These are phyloP conservation scores for Nepenthes mirabilis DNA, from an alignment of 148 eudicot genomes.

Conservation along the genomic window DNA sequence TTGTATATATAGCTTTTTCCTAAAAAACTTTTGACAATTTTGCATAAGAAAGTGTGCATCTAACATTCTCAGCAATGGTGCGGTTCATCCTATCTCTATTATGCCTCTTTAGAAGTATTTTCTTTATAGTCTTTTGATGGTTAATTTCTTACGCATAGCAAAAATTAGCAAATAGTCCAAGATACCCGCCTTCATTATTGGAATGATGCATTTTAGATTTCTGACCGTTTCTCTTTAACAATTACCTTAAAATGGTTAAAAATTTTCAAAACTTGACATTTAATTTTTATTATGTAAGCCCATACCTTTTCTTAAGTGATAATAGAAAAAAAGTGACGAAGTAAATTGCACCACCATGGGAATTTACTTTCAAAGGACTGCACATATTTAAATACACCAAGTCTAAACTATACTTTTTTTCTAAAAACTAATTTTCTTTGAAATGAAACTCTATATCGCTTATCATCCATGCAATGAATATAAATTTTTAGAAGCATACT, in stretches of 20 bases:
- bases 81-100: not conserved
- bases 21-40: not conserved
- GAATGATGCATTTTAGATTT: constrained; percentile 3
- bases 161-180: not conserved
- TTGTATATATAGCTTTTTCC: not conserved
- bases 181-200: constrained; percentile 2
- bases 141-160: not conserved
- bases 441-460: too few relatives aligned
- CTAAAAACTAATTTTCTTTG: too few relatives aligned
- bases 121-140: not conserved
- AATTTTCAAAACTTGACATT: constrained; percentile 4
- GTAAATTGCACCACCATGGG: too few relatives aligned
- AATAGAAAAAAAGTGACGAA: constrained; percentile 3
- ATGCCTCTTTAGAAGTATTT: not conserved
- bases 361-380: too few relatives aligned
- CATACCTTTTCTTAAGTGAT: constrained; percentile 2
- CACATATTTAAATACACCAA: too few relatives aligned
- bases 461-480: too few relatives aligned
- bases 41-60: not conserved
- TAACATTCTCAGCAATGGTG: not conserved
- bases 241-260: constrained; percentile 5
- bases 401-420: too few relatives aligned
- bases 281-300: not conserved
- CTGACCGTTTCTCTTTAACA: constrained; percentile 1
- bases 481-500: too few relatives aligned